Evolutionary conservation across 2,329 filamentous ascomycete species (phyloP), one percentile per base, ranked within the genome.

Genomic region (Fusarium neocosmosporiellum): DNA sequence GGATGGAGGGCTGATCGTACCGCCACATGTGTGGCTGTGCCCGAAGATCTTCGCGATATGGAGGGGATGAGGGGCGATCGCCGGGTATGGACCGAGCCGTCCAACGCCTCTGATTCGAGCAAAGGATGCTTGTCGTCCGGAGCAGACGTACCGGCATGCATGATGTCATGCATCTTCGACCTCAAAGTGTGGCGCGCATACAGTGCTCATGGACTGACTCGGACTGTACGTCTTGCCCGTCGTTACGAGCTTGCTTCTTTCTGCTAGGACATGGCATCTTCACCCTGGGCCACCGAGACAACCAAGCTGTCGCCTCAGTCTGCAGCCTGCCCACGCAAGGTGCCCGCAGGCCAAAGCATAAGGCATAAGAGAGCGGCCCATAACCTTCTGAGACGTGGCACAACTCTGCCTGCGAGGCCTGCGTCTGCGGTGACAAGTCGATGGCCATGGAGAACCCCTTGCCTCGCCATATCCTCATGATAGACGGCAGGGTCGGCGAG

Each of bases 91-190:
- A 65, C 58, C 29, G 29, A 62, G 18, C 31, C 53, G 24, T n/a
- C 59, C 39, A 22, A 48, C 22, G 67, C 27, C 27, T 37, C 36
- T 72, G 70, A 72, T 73, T 72, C 58, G 70, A 50, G 20, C 8
- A 22, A 18, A 46, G 16, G n/a, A 61, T 62, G 37, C 41, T 53
- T 66, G 31, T 61, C 43, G 34, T 18, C 61, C 75, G 75, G 75
- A 76, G 73, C 60, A 64, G 63, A 62, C 29, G 9, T 63, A 31
- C 75, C 73, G 68, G 58, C 33, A 20, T 37, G 34, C 33, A 77
- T 77, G 75, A 77, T 76, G 70, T 76, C 75, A 77, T 69, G 55
- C 54, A 59, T 24, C 33, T 33, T 7, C 24, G 27, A 48, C 29
- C 11, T 27, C 41, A 10, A 24, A 27, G 11, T 77, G 71, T 72